Base-by-base conservation (phyloP, 495 filamentous ascomycete genomes). In the Neurospora sp. region DNA sequence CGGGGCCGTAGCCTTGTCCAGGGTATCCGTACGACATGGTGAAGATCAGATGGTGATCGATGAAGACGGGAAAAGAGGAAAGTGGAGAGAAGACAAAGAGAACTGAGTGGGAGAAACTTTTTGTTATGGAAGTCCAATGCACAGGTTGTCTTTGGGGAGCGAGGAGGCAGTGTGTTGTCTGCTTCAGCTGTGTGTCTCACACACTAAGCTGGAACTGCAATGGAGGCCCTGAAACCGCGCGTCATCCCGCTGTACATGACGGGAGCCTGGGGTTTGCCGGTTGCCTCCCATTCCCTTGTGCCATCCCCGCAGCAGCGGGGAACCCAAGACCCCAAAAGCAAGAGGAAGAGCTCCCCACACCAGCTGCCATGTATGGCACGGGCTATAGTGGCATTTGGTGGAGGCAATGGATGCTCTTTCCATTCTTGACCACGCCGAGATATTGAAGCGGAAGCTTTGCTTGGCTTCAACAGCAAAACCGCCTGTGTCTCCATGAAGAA, bases 21-120 rank as follows among this genome's bases (percentile, higher is more conserved):
- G 79, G 79, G 44, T 81, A 81, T 70, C 78, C 78, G 79, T 76
- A 76, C 27, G 76, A 78, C 76, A 78, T 77, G 22, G 31, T 35
- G 31, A 69, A 16, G 70, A 27, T 41, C 22, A 17, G 59, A 10
- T 4, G 39, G 59, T 45, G n/a, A 40, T 70, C 41, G 37, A 16
- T 44, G 8, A 39, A 41, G 17, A 68, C 69, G 22, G n/a, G 71
- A 14, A 70, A 69, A 69, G 37, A 40, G 17, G 1, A 35, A 59
- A 71, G 48, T 10, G 20, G n/a, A 48, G 27, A 16, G 42, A 68
- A 39, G 59, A 14, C 40, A 72, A 31, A 42, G 40, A 41, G 59
- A 59, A 17, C 37, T 40, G 40, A 35, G 35, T 5, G 41, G 42
- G 37, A 45, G 35, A 39, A 44, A 22, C 31, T 41, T 65, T 37